Evolutionary conservation across 1,284 basidiomycete genomes (phyloP).

Genomic region (Leccinum subspadiceum): DNA sequence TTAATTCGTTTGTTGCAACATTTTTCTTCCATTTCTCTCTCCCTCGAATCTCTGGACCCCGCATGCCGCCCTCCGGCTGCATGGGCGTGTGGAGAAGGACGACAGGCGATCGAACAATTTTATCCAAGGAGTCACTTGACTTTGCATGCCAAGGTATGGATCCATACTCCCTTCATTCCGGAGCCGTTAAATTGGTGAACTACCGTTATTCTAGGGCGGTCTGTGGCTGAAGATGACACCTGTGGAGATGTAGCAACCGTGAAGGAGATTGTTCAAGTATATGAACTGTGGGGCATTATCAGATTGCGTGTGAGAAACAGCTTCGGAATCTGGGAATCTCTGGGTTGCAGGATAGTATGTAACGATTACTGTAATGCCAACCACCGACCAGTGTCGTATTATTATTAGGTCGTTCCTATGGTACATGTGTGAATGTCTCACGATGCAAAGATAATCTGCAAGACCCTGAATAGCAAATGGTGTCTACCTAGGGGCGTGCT

Average conservation of each 20-base stretch:
- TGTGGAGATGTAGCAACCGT: conserved; percentile 12
- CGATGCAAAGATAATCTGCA: not conserved
- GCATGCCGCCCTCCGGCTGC: conserved; percentile 42
- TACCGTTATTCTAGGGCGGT: conserved; percentile 20
- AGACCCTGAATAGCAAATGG: not conserved
- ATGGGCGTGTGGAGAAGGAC: conserved; percentile 43
- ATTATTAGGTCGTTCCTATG: not conserved
- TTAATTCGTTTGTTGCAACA: conserved; percentile 61
- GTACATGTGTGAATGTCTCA: not conserved
- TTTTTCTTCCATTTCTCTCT: conserved; percentile 49
- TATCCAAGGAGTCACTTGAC: conserved; percentile 55
- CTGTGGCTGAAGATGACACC: conserved; percentile 32
- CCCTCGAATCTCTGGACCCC: conserved; percentile 44
- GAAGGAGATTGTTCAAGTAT: not conserved
- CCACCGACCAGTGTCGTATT: not conserved
- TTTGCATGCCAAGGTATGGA: conserved; percentile 42
- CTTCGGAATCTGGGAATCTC: not conserved
- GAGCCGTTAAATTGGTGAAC: not conserved
- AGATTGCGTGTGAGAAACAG: not conserved
- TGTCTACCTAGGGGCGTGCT: not conserved
- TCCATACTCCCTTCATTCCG: not conserved
- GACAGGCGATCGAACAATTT: conserved; percentile 48
- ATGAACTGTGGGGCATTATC: not conserved
- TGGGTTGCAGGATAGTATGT: not conserved
- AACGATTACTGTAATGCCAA: not conserved